phyloP scores from a whole-genome alignment of 805 yeast species.

The Cephaloascus albidus region DNA sequence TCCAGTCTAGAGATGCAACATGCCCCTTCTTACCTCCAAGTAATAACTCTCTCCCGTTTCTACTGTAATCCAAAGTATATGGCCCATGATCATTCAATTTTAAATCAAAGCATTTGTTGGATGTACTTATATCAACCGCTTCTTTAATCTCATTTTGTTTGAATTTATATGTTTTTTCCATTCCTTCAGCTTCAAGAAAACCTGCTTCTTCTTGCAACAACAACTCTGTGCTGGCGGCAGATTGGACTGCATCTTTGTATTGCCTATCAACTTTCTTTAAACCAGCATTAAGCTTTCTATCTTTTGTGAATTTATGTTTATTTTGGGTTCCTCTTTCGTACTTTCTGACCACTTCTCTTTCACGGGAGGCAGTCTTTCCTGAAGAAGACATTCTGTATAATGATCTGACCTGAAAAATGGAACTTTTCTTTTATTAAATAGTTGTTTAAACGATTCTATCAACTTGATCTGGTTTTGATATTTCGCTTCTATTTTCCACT shows the following conservation, averaged over 20 bases:
- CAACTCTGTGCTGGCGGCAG: conserved; percentile 83
- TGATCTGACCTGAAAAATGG: no score
- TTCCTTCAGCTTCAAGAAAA: conserved; percentile 83
- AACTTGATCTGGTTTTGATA: no score
- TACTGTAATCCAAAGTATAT: conserved; percentile 67
- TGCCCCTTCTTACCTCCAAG: conserved; percentile 91
- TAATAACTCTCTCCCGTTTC: conserved; percentile 80
- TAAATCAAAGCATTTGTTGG: conserved; percentile 66
- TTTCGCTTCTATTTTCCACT: no score
- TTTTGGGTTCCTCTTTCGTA: conserved; percentile 16
- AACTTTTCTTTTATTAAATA: no score
- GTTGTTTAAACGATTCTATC: no score
- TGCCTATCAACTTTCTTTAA: conserved; percentile 61
- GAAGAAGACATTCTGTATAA: not conserved
- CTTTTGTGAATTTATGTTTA: conserved; percentile 32
- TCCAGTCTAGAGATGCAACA: conserved; percentile 94
- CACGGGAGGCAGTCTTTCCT: not conserved
- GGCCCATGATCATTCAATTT: conserved; percentile 79
- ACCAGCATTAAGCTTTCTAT: conserved; percentile 54
- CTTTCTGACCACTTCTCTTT: conserved; percentile 4
- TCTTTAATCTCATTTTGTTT: conserved; percentile 69
- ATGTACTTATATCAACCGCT: conserved; percentile 70
- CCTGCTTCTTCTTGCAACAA: conserved; percentile 81
- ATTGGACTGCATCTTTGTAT: conserved; percentile 66
- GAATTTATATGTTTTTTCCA: conserved; percentile 87